phyloP scores from a whole-genome alignment of 805 yeast species.

The Pichia californica region DNA sequence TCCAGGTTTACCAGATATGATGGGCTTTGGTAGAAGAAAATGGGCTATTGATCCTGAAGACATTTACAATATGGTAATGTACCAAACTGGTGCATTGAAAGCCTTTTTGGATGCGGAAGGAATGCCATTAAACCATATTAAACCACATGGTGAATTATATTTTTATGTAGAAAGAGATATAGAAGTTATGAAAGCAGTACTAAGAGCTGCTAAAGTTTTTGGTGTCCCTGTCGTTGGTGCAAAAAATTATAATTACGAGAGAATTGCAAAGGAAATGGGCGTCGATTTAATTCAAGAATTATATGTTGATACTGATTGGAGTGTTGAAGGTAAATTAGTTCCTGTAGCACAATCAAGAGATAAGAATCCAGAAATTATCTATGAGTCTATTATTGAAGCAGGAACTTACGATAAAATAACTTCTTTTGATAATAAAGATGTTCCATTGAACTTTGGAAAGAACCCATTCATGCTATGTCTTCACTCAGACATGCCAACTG shows the following conservation, averaged over 20 bases:
- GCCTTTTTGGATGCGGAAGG: slow-evolving; percentile 33
- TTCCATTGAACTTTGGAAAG: slow-evolving; percentile 25
- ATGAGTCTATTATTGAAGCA: slow-evolving; percentile 23
- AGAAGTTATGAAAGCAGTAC: slow-evolving; percentile 31
- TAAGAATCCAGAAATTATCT: slow-evolving; percentile 25
- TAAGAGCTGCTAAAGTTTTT: slow-evolving; percentile 31
- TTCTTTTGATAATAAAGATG: slow-evolving; percentile 19
- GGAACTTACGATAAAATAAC: slow-evolving; percentile 23
- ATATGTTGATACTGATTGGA: slow-evolving; percentile 32
- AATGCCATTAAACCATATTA: slow-evolving; percentile 28
- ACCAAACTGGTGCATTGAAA: slow-evolving; percentile 35
- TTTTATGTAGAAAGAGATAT: slow-evolving; percentile 32
- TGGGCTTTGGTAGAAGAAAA: slow-evolving; percentile 36
- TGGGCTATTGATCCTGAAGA: slow-evolving; percentile 33
- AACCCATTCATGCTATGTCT: slow-evolving; percentile 30
- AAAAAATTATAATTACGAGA: slow-evolving; percentile 26
- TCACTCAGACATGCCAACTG: slow-evolving; percentile 35
- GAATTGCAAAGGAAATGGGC: slow-evolving; percentile 26
- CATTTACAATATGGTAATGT: slow-evolving; percentile 30
- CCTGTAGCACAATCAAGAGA: slow-evolving; percentile 25
- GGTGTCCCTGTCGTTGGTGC: slow-evolving; percentile 34
- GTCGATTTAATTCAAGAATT: slow-evolving; percentile 33
- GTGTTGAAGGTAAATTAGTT: slow-evolving; percentile 26
- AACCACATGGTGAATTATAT: slow-evolving; percentile 36
- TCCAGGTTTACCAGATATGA: slow-evolving; percentile 34